A percentile compares a stretch with the other conserved stretches of the same genome.
Evolutionary conservation across 148 eudicot species (phyloP).

Genomic region (Tetragonia tetragonoides): DNA sequence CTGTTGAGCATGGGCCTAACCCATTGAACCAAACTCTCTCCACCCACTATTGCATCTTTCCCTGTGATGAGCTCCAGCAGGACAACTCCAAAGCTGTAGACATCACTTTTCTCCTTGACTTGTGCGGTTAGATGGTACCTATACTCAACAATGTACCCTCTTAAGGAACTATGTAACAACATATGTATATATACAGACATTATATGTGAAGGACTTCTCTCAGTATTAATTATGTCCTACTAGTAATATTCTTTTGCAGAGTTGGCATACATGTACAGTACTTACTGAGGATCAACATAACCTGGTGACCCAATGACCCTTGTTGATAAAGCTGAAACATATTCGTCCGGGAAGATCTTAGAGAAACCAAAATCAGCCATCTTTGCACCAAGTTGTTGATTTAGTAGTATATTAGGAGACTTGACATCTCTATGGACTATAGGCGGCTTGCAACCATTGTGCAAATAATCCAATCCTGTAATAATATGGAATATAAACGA

Average conservation of each 20-base stretch:
- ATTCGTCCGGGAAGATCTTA: constrained; percentile 29
- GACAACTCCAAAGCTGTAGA: constrained; percentile 38
- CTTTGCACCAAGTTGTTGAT: constrained; percentile 33
- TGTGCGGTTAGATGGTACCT: constrained; percentile 23
- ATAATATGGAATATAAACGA: not conserved
- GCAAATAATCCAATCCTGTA: constrained; percentile 48
- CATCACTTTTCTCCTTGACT: constrained; percentile 34
- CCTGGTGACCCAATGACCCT: constrained; percentile 40
- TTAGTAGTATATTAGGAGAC: constrained; percentile 39
- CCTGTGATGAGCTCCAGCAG: constrained; percentile 42
- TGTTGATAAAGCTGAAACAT: constrained; percentile 26
- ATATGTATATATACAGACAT: too few relatives aligned
- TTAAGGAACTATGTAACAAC: too few relatives aligned
- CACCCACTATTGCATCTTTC: constrained; percentile 21
- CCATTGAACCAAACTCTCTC: constrained; percentile 27
- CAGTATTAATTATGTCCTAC: too few relatives aligned
- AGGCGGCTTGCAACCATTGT: constrained; percentile 39
- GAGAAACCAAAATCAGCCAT: constrained; percentile 47
- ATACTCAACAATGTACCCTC: not conserved
- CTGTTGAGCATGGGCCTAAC: constrained; percentile 28
- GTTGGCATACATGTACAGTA: not conserved
- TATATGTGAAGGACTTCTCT: too few relatives aligned
- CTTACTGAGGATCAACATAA: constrained; percentile 51
- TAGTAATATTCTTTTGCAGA: too few relatives aligned
- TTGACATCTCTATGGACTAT: constrained; percentile 50